Percentiles rank a stretch among this genome's conserved stretches.
phyloP scores from a whole-genome alignment of 2,329 filamentous ascomycete species.

The Talaromyces albobiverticillius region DNA sequence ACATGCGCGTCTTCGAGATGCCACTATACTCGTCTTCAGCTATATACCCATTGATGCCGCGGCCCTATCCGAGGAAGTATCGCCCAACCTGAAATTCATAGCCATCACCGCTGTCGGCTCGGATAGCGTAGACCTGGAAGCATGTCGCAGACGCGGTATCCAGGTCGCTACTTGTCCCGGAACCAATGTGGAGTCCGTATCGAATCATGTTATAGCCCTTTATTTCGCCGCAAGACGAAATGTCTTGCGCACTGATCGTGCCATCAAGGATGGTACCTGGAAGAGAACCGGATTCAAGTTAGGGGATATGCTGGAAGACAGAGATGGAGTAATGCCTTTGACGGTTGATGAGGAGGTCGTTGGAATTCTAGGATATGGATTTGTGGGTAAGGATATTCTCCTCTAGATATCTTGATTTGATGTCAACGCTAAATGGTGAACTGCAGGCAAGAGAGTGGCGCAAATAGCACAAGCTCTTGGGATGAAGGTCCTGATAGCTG shows the following conservation, averaged over 20 bases:
- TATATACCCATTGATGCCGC: slow-evolving; percentile 28
- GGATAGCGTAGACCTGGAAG: slow-evolving; percentile 46
- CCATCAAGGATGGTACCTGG: slow-evolving; percentile 41
- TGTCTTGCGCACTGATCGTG: slow-evolving; percentile 36
- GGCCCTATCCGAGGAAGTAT: slow-evolving; percentile 40
- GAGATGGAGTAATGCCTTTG: slow-evolving; percentile 36
- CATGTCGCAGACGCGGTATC: slow-evolving; percentile 43
- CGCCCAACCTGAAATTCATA: slow-evolving; percentile 46
- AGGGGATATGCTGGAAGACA: slow-evolving; percentile 21
- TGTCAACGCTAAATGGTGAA: background rate
- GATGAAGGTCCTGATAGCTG: slow-evolving; percentile 51
- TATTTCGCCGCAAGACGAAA: slow-evolving; percentile 48
- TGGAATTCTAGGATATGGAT: slow-evolving; percentile 51
- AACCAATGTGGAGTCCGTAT: slow-evolving; percentile 49
- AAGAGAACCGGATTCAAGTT: slow-evolving; percentile 34
- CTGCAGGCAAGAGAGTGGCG: slow-evolving; percentile 42
- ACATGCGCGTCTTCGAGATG: slow-evolving; percentile 42
- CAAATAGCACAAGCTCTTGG: slow-evolving; percentile 44
- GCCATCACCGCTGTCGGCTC: slow-evolving; percentile 48
- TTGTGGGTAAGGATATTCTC: slow-evolving; percentile 35
- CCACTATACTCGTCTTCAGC: slow-evolving; percentile 47
- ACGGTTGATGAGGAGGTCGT: slow-evolving; percentile 49
- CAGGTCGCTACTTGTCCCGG: slow-evolving; percentile 46
- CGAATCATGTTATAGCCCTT: slow-evolving; percentile 51
- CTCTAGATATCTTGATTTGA: background rate